Conservation (phyloP, 495 filamentous ascomycete species). For the Hypoxylon crocopeplum region DNA sequence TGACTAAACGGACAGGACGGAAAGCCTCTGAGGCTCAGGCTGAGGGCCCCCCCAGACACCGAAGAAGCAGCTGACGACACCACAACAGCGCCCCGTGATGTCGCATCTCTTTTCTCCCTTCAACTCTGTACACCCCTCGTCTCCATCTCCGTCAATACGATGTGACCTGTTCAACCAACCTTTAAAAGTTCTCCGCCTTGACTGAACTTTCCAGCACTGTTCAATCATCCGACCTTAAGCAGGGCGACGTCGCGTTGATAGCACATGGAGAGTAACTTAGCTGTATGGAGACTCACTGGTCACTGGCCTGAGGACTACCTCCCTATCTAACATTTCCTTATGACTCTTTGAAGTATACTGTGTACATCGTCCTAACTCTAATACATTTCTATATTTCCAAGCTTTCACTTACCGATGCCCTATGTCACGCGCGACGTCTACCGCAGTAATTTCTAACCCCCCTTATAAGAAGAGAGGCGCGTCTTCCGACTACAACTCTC, state of each 20-base stretch:
- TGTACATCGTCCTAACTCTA: slow-evolving; percentile 18
- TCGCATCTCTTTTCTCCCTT: slow-evolving; percentile 23
- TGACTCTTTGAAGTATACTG: slow-evolving; percentile 29
- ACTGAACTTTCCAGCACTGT: slow-evolving; percentile 12
- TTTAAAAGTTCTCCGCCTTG: slow-evolving; percentile 5
- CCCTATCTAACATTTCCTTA: slow-evolving; percentile 4
- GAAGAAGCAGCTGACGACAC: slow-evolving; percentile 26
- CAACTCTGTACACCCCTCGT: slow-evolving; percentile 18
- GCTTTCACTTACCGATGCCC: slow-evolving; percentile 9
- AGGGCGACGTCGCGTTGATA: slow-evolving; percentile 26
- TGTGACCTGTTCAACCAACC: slow-evolving; percentile 37
- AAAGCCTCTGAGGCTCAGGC: slow-evolving; percentile 22
- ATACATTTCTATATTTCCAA: slow-evolving; percentile 17
- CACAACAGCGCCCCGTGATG: slow-evolving; percentile 36
- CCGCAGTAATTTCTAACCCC: slow-evolving; percentile 14
- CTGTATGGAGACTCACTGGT: slow-evolving; percentile 17
- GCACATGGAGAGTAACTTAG: slow-evolving; percentile 23
- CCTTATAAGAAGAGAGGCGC: slow-evolving; percentile 21
- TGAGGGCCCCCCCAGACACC: slow-evolving; percentile 4
- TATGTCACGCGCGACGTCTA: slow-evolving; percentile 28
- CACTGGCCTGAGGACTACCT: slow-evolving; percentile 22
- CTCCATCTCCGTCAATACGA: slow-evolving; percentile 24
- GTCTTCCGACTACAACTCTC: slow-evolving; percentile 16
- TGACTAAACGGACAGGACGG: slow-evolving; percentile 25
- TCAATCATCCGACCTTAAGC: slow-evolving; percentile 36